These are phyloP conservation scores for Flaveria trinervia DNA, from an alignment of 129 eudicot genomes.

Conservation along the genomic window DNA sequence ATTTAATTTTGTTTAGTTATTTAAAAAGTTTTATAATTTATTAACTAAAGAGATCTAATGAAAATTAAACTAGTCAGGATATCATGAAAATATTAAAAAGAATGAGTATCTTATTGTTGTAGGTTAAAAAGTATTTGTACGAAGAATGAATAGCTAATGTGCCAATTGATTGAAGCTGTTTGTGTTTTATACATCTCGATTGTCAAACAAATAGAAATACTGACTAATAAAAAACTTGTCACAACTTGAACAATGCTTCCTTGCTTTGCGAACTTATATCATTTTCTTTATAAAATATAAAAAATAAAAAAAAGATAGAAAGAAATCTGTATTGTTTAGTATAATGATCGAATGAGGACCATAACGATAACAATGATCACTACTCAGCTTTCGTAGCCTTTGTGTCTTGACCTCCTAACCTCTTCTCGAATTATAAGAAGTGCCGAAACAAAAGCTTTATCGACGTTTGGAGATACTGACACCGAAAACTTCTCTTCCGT, in stretches of 20 bases:
- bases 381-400: constrained; percentile 43
- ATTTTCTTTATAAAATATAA: background rate
- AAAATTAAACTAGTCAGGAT: no score
- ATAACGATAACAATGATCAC: background rate
- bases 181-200: no score
- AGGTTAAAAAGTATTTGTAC: no score
- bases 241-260: background rate
- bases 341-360: constrained; percentile 5
- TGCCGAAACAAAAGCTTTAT: constrained; percentile 42
- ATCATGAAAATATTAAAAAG: no score
- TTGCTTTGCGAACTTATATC: constrained; percentile 7
- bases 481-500: constrained; percentile 33
- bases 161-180: no score
- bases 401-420: constrained; percentile 36
- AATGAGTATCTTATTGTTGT: no score
- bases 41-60: no score
- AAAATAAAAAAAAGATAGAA: background rate
- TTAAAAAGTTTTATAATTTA: no score
- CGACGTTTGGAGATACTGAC: constrained; percentile 38
- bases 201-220: background rate
- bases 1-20: no score
- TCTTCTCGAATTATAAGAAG: constrained; percentile 44
- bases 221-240: background rate
- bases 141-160: no score
- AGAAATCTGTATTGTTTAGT: background rate